Base-by-base conservation (phyloP, 257 asterid species). In the Nicotiana benthamiana region DNA sequence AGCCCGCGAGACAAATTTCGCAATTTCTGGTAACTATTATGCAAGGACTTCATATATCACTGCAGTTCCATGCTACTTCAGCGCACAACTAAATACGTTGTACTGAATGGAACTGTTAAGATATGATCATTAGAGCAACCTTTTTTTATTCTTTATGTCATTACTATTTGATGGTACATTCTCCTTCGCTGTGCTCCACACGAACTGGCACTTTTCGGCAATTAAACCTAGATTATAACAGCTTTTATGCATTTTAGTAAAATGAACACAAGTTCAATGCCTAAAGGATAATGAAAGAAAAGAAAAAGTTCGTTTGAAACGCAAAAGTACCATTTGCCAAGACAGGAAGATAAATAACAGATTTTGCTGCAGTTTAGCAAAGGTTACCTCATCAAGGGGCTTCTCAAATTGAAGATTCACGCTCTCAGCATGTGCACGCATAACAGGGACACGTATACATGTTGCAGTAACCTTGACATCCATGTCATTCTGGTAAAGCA, bases 391-490 rank as follows among this genome's bases (percentile, higher is more conserved):
- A 32, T 95, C 95, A 3, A 95, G 86, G 54, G 98, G 96, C 20
- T 91, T 92, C 88, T 91, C 97, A 43, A 95, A 95, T 82, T 95
- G 97, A 87, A 95, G 97, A 89, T 95, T 95, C 76, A 95, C 90
- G 70, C 98, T 92, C 92, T 95, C 98, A 64, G 98, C 98, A 88
- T 95, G 98, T 51, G 98, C 98, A 83, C 98, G 98, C 98, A 95
- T 91, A 82, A 95, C 98, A 24, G 98, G 98, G 52, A 95, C 98
- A 88, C 98, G 88, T 81, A 93, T 95, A 83, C 98, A 95, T 53
- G 98, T 95, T 62, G 98, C 98, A 40, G 98, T 93, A 61, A 95
- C 99, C 85, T 92, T 95, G 74, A 95, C 93, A 79, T 80, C 80
- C 83, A 62, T 85, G 87, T 90, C 84, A 83, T 87, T 92, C 98